Percentiles rank a stretch among this genome's conserved stretches.
phyloP scores from a whole-genome alignment of 257 asterid species.

The Forsythia suspensa region DNA sequence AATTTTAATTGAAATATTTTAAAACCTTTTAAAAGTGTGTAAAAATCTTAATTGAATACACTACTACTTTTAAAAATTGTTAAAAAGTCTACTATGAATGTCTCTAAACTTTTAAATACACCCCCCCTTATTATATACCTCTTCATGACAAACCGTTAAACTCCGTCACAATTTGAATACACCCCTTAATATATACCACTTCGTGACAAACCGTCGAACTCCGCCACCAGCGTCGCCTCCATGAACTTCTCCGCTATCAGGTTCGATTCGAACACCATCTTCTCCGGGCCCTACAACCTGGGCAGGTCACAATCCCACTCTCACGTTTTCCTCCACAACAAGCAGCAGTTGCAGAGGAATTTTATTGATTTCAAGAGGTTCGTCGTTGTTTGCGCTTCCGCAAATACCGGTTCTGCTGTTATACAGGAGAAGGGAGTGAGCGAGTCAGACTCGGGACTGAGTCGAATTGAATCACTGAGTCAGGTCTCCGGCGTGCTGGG shows the following conservation, averaged over 20 bases:
- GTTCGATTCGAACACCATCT: conserved; percentile 29
- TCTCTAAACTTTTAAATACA: too few species aligned
- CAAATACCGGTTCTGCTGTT: conserved; percentile 32
- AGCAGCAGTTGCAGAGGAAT: conserved; percentile 13
- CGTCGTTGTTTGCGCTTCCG: conserved; percentile 32
- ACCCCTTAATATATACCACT: too few species aligned
- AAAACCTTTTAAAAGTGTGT: too few species aligned
- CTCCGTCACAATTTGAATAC: too few species aligned
- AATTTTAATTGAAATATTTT: too few species aligned
- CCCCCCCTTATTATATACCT: too few species aligned
- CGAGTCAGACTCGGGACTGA: conserved; percentile 29
- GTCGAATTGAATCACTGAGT: conserved; percentile 61
- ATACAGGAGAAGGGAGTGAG: conserved; percentile 31
- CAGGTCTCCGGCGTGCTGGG: conserved; percentile 87
- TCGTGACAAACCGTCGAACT: too few species aligned
- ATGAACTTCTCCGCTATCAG: conserved; percentile 44
- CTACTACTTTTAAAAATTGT: too few species aligned
- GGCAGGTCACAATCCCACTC: conserved; percentile 26
- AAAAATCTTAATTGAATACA: too few species aligned
- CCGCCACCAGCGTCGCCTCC: conserved; percentile 14
- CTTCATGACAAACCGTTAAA: too few species aligned
- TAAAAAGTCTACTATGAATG: too few species aligned
- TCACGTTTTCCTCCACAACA: conserved; percentile 21
- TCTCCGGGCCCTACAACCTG: conserved; percentile 27
- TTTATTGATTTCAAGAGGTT: background rate